These are phyloP conservation scores for Cyberlindnera bimundalis DNA, from an alignment of 805 yeast species.

Conservation along the genomic window DNA sequence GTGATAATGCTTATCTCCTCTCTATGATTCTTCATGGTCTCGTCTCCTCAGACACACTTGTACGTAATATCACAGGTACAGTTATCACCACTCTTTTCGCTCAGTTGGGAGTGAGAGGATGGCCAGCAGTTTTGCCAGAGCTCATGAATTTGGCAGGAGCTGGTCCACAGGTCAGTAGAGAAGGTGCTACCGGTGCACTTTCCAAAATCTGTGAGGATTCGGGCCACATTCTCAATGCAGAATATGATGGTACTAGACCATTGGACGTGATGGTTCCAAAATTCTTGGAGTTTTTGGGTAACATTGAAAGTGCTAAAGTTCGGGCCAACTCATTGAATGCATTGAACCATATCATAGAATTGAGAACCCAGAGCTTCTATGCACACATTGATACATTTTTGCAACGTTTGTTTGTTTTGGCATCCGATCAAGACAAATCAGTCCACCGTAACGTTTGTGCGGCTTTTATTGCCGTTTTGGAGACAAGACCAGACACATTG, in stretches of 20 bases:
- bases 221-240: conserved; percentile 57
- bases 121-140: conserved; percentile 75
- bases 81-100: conserved; percentile 81
- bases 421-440: conserved; percentile 53
- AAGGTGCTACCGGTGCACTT: conserved; percentile 78
- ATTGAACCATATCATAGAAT: conserved; percentile 69
- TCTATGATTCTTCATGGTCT: conserved; percentile 44
- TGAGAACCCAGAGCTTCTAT: conserved; percentile 63
- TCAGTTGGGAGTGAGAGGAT: conserved; percentile 58
- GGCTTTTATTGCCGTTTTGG: conserved; percentile 68
- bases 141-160: conserved; percentile 57
- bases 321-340: conserved; percentile 66
- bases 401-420: conserved; percentile 61
- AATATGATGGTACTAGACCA: conserved; percentile 64
- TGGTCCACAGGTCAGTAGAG: conserved; percentile 40
- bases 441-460: conserved; percentile 76
- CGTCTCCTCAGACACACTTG: conserved; percentile 50
- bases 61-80: conserved; percentile 86
- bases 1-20: conserved; percentile 33
- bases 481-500: conserved; percentile 75
- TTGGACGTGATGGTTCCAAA: conserved; percentile 63
- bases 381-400: conserved; percentile 66
- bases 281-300: conserved; percentile 48
- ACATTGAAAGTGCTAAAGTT: conserved; percentile 42
- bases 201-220: conserved; percentile 91